Percentiles rank a stretch among this genome's conserved stretches.
Evolutionary conservation across 2,329 filamentous ascomycete species (phyloP).

Genomic region (Pseudogymnoascus verrucosus): DNA sequence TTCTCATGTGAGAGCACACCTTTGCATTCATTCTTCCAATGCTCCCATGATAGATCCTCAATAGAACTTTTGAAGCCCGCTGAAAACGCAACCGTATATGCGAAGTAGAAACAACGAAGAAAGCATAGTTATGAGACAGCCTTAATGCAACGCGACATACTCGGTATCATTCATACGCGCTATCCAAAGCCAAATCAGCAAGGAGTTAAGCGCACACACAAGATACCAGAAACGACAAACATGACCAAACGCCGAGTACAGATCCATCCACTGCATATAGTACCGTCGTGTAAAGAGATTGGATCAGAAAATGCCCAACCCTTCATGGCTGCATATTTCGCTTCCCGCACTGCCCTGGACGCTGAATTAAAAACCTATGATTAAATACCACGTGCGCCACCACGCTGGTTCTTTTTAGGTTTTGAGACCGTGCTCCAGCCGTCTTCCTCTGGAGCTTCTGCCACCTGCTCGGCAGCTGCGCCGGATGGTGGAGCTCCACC

Average conservation of each 20-base stretch:
- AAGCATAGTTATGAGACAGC: constrained; percentile 7
- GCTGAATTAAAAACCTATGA: constrained; percentile 19
- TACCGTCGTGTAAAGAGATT: constrained; percentile 8
- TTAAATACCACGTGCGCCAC: constrained; percentile 27
- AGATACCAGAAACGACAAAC: constrained; percentile 8
- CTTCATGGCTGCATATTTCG: constrained; percentile 4
- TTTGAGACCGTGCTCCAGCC: constrained; percentile 55
- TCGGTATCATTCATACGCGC: constrained; percentile 6
- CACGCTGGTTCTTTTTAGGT: constrained; percentile 29
- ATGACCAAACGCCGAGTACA: constrained; percentile 8
- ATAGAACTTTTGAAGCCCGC: constrained; percentile 7
- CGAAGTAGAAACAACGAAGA: constrained; percentile 8
- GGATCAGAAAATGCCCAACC: constrained; percentile 4
- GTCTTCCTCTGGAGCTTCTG: constrained; percentile 43
- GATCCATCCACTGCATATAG: constrained; percentile 8
- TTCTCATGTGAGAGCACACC: constrained; percentile 6
- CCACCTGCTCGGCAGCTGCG: constrained; percentile 28
- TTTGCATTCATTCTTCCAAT: constrained; percentile 3
- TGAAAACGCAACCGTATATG: constrained; percentile 7
- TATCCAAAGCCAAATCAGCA: constrained; percentile 11
- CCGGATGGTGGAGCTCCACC: constrained; percentile 38
- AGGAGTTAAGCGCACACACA: constrained; percentile 3
- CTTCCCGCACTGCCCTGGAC: constrained; percentile 4
- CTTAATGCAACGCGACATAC: constrained; percentile 3
- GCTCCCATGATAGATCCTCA: constrained; percentile 7